Evolutionary conservation across 164 flowering plant species (phyloP).

Genomic region (Chimonanthus praecox): DNA sequence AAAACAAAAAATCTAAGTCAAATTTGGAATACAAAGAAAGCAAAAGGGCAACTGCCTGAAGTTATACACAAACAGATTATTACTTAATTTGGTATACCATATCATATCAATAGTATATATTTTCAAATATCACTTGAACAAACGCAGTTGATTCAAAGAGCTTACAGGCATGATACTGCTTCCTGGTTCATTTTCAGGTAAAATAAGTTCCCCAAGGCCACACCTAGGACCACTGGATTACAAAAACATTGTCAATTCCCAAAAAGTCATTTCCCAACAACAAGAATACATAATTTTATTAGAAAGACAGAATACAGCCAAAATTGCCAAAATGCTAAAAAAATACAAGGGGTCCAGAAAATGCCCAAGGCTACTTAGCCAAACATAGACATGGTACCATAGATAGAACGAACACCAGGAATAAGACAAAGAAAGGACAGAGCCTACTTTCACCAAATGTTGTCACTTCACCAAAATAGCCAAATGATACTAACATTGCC

Average conservation of each 20-base stretch:
- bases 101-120: background rate
- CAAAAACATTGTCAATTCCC: constrained; percentile 6
- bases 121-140: background rate
- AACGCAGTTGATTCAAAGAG: background rate
- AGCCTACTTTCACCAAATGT: no score
- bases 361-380: no score
- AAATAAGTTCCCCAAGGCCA: constrained; percentile 96
- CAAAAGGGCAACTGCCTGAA: background rate
- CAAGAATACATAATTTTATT: no score
- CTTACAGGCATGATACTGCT: constrained; percentile 99
- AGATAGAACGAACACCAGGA: no score
- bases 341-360: no score
- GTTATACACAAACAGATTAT: background rate
- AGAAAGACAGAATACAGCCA: no score
- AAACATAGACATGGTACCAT: no score
- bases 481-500: background rate
- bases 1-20: background rate
- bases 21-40: background rate
- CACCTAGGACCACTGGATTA: constrained; percentile 92
- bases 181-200: constrained; percentile 99
- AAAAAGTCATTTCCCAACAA: background rate
- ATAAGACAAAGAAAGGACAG: no score
- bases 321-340: no score
- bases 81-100: background rate
- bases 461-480: background rate